Percentiles rank a stretch among this genome's conserved stretches.
These are phyloP conservation scores for Emmonsiellopsis sp. DNA, from an alignment of 2,329 filamentous ascomycete species.

Conservation along the genomic window DNA sequence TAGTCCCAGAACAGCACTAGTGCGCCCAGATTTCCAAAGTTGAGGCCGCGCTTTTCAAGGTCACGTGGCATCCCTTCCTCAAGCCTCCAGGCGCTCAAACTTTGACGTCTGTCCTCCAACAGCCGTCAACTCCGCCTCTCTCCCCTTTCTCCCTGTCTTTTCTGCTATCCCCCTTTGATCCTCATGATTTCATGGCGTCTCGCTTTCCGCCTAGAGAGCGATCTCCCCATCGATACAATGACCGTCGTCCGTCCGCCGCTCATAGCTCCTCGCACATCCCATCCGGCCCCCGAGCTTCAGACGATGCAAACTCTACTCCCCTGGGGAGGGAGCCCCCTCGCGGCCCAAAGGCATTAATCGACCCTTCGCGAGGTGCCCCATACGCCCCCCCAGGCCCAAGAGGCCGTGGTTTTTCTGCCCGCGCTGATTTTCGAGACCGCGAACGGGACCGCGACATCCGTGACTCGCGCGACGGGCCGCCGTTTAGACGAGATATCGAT, in stretches of 20 bases:
- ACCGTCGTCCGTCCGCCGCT: conserved; percentile 59
- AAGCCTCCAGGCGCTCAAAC: not conserved
- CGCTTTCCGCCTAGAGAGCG: conserved; percentile 60
- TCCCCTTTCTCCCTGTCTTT: not conserved
- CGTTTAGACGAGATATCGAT: conserved; percentile 34
- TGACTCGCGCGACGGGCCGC: conserved; percentile 22
- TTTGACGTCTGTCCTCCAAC: not conserved
- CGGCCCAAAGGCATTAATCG: conserved; percentile 70
- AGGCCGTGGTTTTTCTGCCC: conserved; percentile 52
- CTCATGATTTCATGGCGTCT: conserved; percentile 39
- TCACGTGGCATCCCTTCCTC: not conserved
- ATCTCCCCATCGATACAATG: conserved; percentile 61
- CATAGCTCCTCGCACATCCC: conserved; percentile 50
- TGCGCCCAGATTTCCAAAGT: not conserved
- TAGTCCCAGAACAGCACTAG: not conserved
- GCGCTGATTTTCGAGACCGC: conserved; percentile 52
- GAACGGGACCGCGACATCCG: conserved; percentile 27
- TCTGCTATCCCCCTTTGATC: conserved; percentile 8
- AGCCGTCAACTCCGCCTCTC: not conserved
- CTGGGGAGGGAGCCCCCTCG: conserved; percentile 64
- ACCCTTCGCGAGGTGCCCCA: conserved; percentile 45
- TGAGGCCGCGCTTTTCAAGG: not conserved
- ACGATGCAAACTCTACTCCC: conserved; percentile 49
- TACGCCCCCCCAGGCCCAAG: conserved; percentile 36
- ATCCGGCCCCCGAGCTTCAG: conserved; percentile 40